Conservation (phyloP, 2,329 filamentous ascomycete genomes). For the Sordariomycetes sp. region DNA sequence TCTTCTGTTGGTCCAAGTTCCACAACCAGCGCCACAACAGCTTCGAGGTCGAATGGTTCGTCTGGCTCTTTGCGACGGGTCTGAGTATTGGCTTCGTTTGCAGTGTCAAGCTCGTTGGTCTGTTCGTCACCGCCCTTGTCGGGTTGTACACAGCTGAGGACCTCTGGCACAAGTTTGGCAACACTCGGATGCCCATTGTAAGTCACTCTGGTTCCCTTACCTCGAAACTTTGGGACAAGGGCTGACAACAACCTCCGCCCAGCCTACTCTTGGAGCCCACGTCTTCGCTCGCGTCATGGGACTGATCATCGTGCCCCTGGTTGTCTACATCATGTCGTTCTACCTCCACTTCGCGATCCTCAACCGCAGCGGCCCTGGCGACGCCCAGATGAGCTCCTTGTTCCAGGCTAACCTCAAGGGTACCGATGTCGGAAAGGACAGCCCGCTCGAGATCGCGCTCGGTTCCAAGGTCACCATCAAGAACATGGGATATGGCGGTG, state of each 20-base stretch:
- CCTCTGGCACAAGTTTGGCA: conserved; percentile 95
- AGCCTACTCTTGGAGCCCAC: conserved; percentile 60
- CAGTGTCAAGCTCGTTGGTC: conserved; percentile 95
- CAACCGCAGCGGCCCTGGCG: conserved; percentile 85
- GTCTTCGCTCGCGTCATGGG: conserved; percentile 68
- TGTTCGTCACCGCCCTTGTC: conserved; percentile 90
- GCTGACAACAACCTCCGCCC: neutral
- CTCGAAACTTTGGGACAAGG: neutral
- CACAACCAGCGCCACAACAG: conserved; percentile 75
- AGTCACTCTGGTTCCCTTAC: conserved; percentile 12
- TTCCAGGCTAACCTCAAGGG: conserved; percentile 95
- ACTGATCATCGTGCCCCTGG: conserved; percentile 74
- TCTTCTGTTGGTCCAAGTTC: conserved; percentile 95
- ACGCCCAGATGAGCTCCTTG: conserved; percentile 99
- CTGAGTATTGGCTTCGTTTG: conserved; percentile 95
- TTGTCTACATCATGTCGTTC: conserved; percentile 94
- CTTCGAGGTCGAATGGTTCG: conserved; percentile 85
- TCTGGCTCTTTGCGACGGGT: conserved; percentile 88
- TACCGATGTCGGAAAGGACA: conserved; percentile 88
- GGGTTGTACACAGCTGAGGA: conserved; percentile 94
- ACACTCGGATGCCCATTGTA: conserved; percentile 79
- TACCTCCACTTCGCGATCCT: conserved; percentile 89
- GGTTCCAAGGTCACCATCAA: conserved; percentile 89
- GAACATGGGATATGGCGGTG: conserved; percentile 98
- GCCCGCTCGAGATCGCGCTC: conserved; percentile 79